Evolutionary conservation across 2,329 filamentous ascomycete species (phyloP).

Genomic region (Zalaria sp.): DNA sequence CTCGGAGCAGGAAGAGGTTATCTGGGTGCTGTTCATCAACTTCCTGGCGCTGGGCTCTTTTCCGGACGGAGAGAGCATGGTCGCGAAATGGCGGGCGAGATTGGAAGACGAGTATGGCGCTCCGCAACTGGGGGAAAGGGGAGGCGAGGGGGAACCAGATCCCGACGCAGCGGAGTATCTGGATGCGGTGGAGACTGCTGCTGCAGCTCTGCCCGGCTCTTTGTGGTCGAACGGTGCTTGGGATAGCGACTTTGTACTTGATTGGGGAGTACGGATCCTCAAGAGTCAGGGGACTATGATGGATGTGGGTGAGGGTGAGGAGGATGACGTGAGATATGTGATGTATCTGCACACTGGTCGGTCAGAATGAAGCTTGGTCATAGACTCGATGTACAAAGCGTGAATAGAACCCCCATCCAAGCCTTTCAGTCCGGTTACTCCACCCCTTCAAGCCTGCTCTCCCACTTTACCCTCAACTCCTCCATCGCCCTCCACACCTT

Average conservation of each 20-base stretch:
- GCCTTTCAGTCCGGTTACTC: slow-evolving; percentile 8
- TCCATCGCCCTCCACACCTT: slow-evolving; percentile 26
- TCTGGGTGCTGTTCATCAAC: slow-evolving; percentile 20
- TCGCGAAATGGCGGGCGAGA: slow-evolving; percentile 4
- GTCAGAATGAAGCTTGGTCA: too few relatives aligned
- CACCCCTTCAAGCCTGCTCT: slow-evolving; percentile 25
- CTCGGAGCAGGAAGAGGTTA: slow-evolving; percentile 22
- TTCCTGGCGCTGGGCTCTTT: slow-evolving; percentile 4
- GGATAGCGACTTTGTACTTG: slow-evolving; percentile 14
- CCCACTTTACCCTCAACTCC: slow-evolving; percentile 20
- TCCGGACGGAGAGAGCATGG: neutral
- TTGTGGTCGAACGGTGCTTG: slow-evolving; percentile 14
- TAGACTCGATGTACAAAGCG: too few relatives aligned
- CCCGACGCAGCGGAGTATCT: slow-evolving; percentile 7
- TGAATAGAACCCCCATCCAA: too few relatives aligned
- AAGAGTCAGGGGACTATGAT: slow-evolving; percentile 17
- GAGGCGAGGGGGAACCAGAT: slow-evolving; percentile 10
- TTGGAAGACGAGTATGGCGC: slow-evolving; percentile 10
- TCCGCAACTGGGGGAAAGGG: slow-evolving; percentile 3
- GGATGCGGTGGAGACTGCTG: slow-evolving; percentile 5
- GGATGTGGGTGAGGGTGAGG: slow-evolving; percentile 12
- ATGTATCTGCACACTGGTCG: slow-evolving; percentile 14
- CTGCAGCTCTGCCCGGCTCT: slow-evolving; percentile 1
- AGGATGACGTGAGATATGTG: slow-evolving; percentile 14
- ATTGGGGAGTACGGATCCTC: slow-evolving; percentile 15